These are phyloP conservation scores for Penicillium pulvis DNA, from an alignment of 495 filamentous ascomycete species.

Conservation along the genomic window DNA sequence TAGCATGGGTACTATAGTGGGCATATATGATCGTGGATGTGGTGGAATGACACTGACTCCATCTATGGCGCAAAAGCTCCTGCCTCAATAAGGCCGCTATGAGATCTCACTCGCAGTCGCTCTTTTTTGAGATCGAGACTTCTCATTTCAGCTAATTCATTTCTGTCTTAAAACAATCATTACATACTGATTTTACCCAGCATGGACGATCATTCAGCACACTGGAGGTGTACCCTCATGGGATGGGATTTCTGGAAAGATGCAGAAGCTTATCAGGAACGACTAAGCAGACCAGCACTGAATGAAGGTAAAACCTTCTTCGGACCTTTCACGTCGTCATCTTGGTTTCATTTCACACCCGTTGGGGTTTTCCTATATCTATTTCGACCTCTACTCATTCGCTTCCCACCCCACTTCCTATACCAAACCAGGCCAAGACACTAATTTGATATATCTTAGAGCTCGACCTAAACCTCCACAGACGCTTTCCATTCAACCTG, in stretches of 20 bases:
- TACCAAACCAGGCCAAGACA: neutral
- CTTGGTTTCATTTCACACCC: neutral
- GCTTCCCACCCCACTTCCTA: neutral
- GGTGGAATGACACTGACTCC: no score
- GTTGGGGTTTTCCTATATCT: neutral
- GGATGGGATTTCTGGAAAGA: conserved; percentile 38
- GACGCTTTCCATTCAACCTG: conserved; percentile 36
- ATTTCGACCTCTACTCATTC: neutral
- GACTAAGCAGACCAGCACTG: neutral
- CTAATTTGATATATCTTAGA: neutral
- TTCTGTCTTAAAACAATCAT: neutral
- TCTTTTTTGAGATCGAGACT: neutral
- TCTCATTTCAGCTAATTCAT: neutral
- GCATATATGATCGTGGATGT: no score
- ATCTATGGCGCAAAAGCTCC: conserved; percentile 3
- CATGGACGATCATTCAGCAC: conserved; percentile 30
- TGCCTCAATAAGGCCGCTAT: conserved; percentile 6
- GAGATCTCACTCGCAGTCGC: neutral
- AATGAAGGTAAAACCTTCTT: conserved; percentile 7
- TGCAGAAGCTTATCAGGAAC: conserved; percentile 14
- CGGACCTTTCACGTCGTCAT: neutral
- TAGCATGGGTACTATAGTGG: neutral
- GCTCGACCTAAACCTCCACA: conserved; percentile 23
- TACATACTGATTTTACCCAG: neutral
- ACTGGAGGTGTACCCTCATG: conserved; percentile 35